Conservation (phyloP, 1,284 basidiomycete species). For the Flammula alnicola region DNA sequence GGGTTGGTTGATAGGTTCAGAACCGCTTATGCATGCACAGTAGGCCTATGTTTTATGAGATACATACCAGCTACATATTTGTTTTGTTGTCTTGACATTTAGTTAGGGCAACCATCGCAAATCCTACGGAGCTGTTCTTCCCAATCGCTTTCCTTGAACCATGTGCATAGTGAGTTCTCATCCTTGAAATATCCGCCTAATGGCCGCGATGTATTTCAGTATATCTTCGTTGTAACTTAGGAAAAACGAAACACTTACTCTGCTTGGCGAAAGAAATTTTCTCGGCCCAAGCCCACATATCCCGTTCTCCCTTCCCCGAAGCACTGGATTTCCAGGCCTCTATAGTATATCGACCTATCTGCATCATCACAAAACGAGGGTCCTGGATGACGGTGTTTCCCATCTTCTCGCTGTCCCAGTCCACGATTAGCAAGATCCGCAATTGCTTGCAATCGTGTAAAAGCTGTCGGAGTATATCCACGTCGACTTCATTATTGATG, state of each 20-base stretch:
- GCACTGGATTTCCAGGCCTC: constrained; percentile 10
- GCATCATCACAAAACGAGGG: constrained; percentile 14
- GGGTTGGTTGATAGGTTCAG: no score
- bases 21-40: no score
- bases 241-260: constrained; percentile 2
- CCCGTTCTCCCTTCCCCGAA: constrained; percentile 2
- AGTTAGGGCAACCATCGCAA: no score
- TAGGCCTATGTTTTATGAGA: no score
- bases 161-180: no score
- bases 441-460: constrained; percentile 2
- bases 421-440: constrained; percentile 2
- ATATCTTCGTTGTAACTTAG: no score
- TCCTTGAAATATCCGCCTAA: no score
- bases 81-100: no score
- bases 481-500: constrained; percentile 9
- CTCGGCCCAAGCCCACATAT: constrained; percentile 15
- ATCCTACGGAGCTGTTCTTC: no score
- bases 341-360: constrained; percentile 4
- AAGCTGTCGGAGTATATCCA: neutral
- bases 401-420: neutral
- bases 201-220: no score
- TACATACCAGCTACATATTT: no score
- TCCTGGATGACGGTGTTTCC: constrained; percentile 1
- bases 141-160: no score
- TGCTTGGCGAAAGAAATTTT: constrained; percentile 10